Evolutionary conservation across 345 rosid genomes (phyloP), one percentile per base, ranked within the genome.

Genomic region (Lumnitzera racemosa): DNA sequence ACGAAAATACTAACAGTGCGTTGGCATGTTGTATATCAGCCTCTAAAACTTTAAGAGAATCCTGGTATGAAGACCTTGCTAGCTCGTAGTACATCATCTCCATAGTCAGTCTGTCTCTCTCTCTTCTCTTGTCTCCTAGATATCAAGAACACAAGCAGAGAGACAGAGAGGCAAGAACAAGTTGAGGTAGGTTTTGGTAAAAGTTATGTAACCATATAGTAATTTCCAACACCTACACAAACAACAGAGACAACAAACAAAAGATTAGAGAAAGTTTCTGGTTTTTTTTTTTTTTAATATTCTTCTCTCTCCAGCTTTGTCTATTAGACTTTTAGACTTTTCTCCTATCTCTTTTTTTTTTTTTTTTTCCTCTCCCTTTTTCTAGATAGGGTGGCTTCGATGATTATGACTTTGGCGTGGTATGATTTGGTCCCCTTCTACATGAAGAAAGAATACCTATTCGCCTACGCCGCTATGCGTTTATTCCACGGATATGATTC

Each of bases 11-110:
- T 83, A 60, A 92, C 98, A 92, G 70, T 66, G 83, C 75, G 80
- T 92, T 92, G 16, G 97, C 97, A 73, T 82, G 88, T 36, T 87
- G 90, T 7, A 92, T 80, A 67, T 92, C 97, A 66, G 91, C 89
- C 75, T 92, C 97, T 27, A 92, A 60, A 59, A 76, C 81, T 61
- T 89, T 85, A 63, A 92, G 75, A 20, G 90, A 85, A 61, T 92
- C 98, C 75, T 76, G 82, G 72, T 80, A 82, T 48, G 86, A 84
- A 51, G 83, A 73, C 77, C 76, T 78, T 49, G 76, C 72, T 76
- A 80, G 65, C 72, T 83, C 81, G 65, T 76, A 83, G 56, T 76
- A 72, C 84, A 84, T 63, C 75, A 77, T 57, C 66, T 61, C 80
- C 73, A 66, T 67, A 64, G 57, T 68, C 51, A 55, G 61, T 60